phyloP scores from a whole-genome alignment of 495 filamentous ascomycete species.

The Letharia columbiana region DNA sequence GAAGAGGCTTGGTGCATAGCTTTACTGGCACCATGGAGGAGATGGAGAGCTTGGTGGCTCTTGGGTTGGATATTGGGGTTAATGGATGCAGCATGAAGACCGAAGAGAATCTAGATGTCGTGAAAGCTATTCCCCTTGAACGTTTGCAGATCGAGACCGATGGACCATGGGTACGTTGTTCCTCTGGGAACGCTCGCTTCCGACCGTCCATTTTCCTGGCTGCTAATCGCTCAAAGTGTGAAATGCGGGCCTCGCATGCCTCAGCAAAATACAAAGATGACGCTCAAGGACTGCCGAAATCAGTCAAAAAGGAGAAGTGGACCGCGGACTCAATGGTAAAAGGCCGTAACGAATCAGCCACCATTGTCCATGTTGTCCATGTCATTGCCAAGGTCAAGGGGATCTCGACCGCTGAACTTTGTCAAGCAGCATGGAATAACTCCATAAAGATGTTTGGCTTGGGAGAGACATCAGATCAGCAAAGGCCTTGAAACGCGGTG shows the following conservation, averaged over 20 bases:
- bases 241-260: conserved; percentile 47
- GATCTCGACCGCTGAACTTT: conserved; percentile 66
- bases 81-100: conserved; percentile 94
- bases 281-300: conserved; percentile 39
- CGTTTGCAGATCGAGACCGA: conserved; percentile 86
- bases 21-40: conserved; percentile 83
- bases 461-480: conserved; percentile 36
- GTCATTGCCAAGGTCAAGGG: conserved; percentile 81
- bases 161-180: conserved; percentile 63
- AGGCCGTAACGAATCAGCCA: conserved; percentile 82
- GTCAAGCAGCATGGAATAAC: conserved; percentile 80
- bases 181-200: not conserved
- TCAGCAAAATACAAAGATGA: conserved; percentile 41
- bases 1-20: conserved; percentile 74
- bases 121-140: conserved; percentile 63
- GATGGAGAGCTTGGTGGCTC: conserved; percentile 62
- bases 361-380: conserved; percentile 74
- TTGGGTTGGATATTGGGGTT: conserved; percentile 75
- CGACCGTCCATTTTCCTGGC: not conserved
- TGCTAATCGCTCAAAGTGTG: conserved; percentile 33
- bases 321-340: conserved; percentile 75
- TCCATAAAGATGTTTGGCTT: conserved; percentile 73
- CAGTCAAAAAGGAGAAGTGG: conserved; percentile 95
- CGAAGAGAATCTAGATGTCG: conserved; percentile 75
- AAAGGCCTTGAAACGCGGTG: not conserved